phyloP scores from a whole-genome alignment of 371 early-diverging fungal genomes.

The Actinomortierella ambigua region DNA sequence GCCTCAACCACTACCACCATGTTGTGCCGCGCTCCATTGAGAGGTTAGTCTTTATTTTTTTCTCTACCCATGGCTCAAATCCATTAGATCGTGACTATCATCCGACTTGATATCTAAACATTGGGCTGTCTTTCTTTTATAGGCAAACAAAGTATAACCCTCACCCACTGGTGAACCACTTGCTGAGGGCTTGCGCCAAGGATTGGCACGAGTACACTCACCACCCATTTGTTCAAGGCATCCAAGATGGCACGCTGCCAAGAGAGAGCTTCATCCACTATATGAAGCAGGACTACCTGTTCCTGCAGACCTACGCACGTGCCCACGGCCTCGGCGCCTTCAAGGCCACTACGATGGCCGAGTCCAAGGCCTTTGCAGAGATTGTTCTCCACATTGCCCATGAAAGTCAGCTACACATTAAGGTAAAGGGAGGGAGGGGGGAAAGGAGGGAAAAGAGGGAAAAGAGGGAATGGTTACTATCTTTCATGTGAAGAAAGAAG shows the following conservation, averaged over 20 bases:
- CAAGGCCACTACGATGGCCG: constrained; percentile 60
- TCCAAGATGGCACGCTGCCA: constrained; percentile 77
- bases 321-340: constrained; percentile 77
- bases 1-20: constrained; percentile 75
- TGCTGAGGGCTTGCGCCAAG: constrained; percentile 54
- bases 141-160: constrained; percentile 49
- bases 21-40: constrained; percentile 54
- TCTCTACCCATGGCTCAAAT: constrained; percentile 29
- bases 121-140: constrained; percentile 6
- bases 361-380: constrained; percentile 52
- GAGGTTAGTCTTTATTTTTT: constrained; percentile 46
- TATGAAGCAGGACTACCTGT: constrained; percentile 84
- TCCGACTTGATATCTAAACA: too few relatives aligned
- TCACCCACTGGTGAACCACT: constrained; percentile 53
- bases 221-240: constrained; percentile 77
- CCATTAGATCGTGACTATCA: constrained; percentile 1
- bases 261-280: constrained; percentile 73
- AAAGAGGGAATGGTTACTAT: too few relatives aligned
- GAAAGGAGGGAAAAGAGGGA: neutral
- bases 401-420: constrained; percentile 73
- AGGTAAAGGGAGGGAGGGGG: constrained; percentile 41
- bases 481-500: too few relatives aligned
- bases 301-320: constrained; percentile 80
- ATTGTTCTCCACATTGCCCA: constrained; percentile 67
- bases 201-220: constrained; percentile 73